Evolutionary conservation across 306 rosid species (phyloP).

Genomic region (Gynostemma pentaphyllum): DNA sequence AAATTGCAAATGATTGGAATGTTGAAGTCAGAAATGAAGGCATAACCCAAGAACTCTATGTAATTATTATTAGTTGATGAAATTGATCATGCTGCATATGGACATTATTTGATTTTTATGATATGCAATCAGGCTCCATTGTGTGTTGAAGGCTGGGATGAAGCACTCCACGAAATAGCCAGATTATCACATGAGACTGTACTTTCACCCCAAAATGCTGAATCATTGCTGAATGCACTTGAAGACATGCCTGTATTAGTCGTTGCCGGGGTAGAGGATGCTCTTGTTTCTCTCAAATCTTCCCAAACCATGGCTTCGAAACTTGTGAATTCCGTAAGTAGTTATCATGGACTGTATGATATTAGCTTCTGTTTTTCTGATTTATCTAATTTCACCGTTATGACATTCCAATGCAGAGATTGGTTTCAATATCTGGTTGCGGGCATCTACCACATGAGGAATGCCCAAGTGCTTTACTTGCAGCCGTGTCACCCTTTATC

Average conservation of each 20-base stretch:
- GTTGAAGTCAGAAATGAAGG: no score
- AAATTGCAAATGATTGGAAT: no score
- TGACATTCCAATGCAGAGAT: conserved; percentile 38
- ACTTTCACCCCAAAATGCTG: conserved; percentile 50
- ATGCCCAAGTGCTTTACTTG: conserved; percentile 86
- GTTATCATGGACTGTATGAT: no score
- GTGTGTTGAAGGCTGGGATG: conserved; percentile 90
- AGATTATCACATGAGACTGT: conserved; percentile 67
- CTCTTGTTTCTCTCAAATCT: conserved; percentile 62
- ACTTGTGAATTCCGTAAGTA: conserved; percentile 69
- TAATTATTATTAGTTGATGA: no score
- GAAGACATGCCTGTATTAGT: conserved; percentile 65
- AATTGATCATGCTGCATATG: no score
- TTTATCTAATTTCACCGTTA: not conserved
- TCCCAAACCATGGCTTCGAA: conserved; percentile 80
- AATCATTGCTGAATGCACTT: conserved; percentile 51
- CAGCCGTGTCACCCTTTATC: conserved; percentile 73
- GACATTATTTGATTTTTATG: not conserved
- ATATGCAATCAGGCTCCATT: conserved; percentile 52
- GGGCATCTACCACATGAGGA: conserved; percentile 98
- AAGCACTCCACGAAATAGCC: conserved; percentile 88
- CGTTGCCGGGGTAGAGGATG: conserved; percentile 68
- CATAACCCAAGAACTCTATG: no score
- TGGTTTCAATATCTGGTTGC: conserved; percentile 78
- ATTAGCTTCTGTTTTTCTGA: no score